Evolutionary conservation across 2,329 filamentous ascomycete species (phyloP), one percentile per base, ranked within the genome.

Genomic region (Albophoma yamanashiensis): DNA sequence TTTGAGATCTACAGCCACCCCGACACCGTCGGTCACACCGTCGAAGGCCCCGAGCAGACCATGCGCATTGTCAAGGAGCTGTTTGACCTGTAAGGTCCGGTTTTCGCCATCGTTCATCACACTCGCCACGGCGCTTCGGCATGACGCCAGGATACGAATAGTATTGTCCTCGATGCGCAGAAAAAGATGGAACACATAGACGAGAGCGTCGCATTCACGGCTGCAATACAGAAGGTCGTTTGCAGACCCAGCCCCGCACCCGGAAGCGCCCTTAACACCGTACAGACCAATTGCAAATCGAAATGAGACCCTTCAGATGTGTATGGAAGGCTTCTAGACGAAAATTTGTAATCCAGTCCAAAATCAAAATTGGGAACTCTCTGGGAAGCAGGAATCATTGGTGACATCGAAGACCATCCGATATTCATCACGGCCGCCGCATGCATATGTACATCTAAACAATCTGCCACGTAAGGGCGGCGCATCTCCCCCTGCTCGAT

Each of bases 1-100:
- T 93, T 87, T 73, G 93, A 97, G 79, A 97, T 99, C 72, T 97
- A 88, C 75, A 80, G 78, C 65, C 93, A 97, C 73, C 71, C 82
- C 59, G 82, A 93, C 70, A 95, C 90, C 42, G 86, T 89, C 62
- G 94, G 94, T 2, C 94, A 99, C 76, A 80, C 87, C 34, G 94
- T 97, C 65, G 85, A 80, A 66, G 83, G 82, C 50, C 93, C 93
- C 8, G 87, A 92, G 60, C 91, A 97, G 70, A 97, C 92, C 55
- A 85, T 89, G 69, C 82, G 77, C 67, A 81, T 91, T 74, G 70
- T 99, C 68, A 93, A 88, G 81, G 86, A 94, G 79, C 67, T 94
- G 58, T 96, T 97, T 71, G 78, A 83, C 63, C 74, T 92, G 62
- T 89, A 71, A 58, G 25, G 11, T 47, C 38, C 3, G 55, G 31